Base-by-base conservation (phyloP, 2,329 filamentous ascomycete genomes). In the Trichophyton simii region DNA sequence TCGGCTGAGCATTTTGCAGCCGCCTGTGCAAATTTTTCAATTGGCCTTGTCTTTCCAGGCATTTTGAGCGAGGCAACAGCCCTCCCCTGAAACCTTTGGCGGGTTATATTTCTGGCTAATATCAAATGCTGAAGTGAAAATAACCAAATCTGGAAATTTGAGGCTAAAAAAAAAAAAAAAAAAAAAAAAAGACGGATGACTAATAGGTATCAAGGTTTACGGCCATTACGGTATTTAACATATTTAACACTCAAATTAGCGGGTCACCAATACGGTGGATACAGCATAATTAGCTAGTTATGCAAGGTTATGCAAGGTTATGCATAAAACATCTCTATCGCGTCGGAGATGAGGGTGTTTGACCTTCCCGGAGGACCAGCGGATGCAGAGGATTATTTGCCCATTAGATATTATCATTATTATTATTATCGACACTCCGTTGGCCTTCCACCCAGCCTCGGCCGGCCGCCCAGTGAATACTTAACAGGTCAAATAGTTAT, bases 1-100 rank as follows among this genome's bases (percentile, higher is more conserved):
- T 89, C 85, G 58, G 77, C 74, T 6, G 83, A 82, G 73, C 86
- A 89, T 72, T 86, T 85, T 15, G 80, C 82, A 15, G 81, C 80
- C 1, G 85, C 84, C 64, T 82, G 78, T 15, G 85, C 86, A 68
- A 89, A 81, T 66, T 85, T 87, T 69, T 88, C 84, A 65, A 89
- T 83, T 22, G 86, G 86, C 64, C 85, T 78, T 62, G 79, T 82
- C 65, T 79, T 77, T 61, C 72, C 73, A 2, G 80, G 71, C 74
- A 80, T 79, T 28, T 66, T 73, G 65, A 59, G 62, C 38, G 58
- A 15, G 41, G 28, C 18, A 44, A 18, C 6, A 18, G 11, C 15
- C 20, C 15, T 31, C 28, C 13, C 28, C n/a, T 28, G 28, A 25
- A n/a, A 25, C 11, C 50, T 54, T 31, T 8, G 34, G 7, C 7